Conservation (phyloP, 768 basidiomycete genomes). For the Gyrodon lividus region DNA sequence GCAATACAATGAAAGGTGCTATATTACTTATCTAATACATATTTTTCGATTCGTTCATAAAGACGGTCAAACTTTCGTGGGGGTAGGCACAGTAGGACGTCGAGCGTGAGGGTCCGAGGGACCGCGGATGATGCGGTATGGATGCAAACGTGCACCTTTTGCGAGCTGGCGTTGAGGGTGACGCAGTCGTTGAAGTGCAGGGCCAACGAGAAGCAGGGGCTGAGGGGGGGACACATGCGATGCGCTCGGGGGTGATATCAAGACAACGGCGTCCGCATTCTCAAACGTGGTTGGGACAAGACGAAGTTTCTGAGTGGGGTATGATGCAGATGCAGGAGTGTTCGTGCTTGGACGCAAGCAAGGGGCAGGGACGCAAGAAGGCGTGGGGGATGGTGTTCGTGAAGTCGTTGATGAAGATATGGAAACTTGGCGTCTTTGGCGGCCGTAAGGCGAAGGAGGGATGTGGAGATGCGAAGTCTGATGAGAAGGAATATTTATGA, state of each 20-base stretch:
- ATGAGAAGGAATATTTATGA: not conserved
- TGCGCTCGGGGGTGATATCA: conserved; percentile 37
- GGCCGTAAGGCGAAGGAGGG: not conserved
- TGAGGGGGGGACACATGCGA: conserved; percentile 16
- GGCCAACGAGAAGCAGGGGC: conserved; percentile 50
- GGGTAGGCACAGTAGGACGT: not conserved
- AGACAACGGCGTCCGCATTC: conserved; percentile 51
- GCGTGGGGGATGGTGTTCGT: conserved; percentile 38
- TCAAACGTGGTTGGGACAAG: conserved; percentile 52
- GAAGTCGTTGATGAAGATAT: conserved; percentile 40
- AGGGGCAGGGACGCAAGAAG: conserved; percentile 23
- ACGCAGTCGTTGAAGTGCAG: conserved; percentile 46
- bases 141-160: conserved; percentile 51
- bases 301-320: conserved; percentile 31
- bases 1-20: conserved; percentile 16
- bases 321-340: conserved; percentile 10
- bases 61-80: not conserved
- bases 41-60: not conserved
- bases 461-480: conserved; percentile 1
- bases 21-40: not conserved
- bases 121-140: conserved; percentile 48
- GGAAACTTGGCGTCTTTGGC: conserved; percentile 35
- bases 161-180: conserved; percentile 39
- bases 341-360: conserved; percentile 14
- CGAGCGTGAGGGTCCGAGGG: conserved; percentile 8